Evolutionary conservation across 352 stramenopile species (phyloP), one percentile per base, ranked within the genome.

Genomic region (Plasmopara halstedii): DNA sequence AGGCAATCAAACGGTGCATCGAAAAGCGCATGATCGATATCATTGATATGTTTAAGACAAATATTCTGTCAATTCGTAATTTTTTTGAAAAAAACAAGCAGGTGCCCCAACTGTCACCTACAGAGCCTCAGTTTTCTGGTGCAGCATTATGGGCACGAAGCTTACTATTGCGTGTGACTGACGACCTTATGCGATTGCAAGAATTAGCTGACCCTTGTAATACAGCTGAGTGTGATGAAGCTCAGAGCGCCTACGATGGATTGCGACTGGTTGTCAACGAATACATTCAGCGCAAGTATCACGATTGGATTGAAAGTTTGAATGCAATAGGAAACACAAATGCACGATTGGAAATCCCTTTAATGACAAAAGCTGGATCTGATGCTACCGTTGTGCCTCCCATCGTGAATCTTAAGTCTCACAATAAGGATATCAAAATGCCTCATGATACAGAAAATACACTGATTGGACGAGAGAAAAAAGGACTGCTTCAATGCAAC

Each of bases 11-110:
- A 46, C 80, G 88, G 10, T 97, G 88, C 46, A 77, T 98, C 3
- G 87, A 98, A 46, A 97, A 98, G 58, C 94, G 90, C 9, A 85
- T 81, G 1, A 81, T 90, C 36, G 91, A 97, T n/a, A 85, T 95
- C n/a, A 95, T 93, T 45, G 64, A 58, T 5, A 89, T 96, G 67
- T 95, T 95, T 59, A 95, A 92, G 43, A 39, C 66, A 13, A 70
- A 77, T 19, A 73, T 92, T 31, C 73, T 73, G 2, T 85, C 79
- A 2, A 73, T 96, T 18, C 69, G 70, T 18, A 93, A 95, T 23
- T 42, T 91, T 29, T 98, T 98, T 62, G 93, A 98, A 43, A 94
- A 95, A 53, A 88, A 94, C 46, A 86, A 95, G 22, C 53, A 76
- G 7, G 52, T 69, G 13, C 94, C 92, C 6, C 70, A 88, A 17